Base-by-base conservation (phyloP, 2,329 filamentous ascomycete species). In the Myriangium duriaei region DNA sequence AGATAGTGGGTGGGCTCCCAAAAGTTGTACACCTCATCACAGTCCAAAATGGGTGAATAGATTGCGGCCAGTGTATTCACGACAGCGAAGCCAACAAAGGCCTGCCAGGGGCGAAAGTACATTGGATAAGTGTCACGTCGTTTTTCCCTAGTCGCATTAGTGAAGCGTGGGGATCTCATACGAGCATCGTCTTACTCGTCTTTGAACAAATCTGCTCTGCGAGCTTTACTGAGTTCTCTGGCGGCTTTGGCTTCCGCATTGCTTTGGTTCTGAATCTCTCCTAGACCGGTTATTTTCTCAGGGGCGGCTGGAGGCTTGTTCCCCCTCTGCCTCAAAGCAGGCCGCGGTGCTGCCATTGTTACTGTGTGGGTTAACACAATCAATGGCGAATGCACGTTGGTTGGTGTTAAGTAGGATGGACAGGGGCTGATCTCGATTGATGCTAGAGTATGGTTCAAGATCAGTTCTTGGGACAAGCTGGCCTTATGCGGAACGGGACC, bases 11-110 rank as follows among this genome's bases (percentile, higher is more conserved):
- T 77, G 0, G 91, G 88, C 53, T 98, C 91, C 86, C 88, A 98
- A 67, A 94, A 98, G 59, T 98, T 98, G 71, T 93, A 98, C 9
- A 88, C 88, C 65, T 98, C 91, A 52, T 98, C 91, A 57, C 91
- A 98, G 60, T 98, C 91, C 58, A 95, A 87, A 47, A 98, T 94
- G 0, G 91, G 91, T 2, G 86, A 79, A 56, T 79, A 88, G 19
- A 81, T 53, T 9, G 88, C 91, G 5, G 88, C 82, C 14, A 88
- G 51, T 12, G 81, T 47, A 54, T 85, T 85, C 47, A 81, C 78
- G 18, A 67, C 64, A 32, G 92, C 65, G 57, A 92, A 91, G 3
- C 16, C 36, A 9, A 39, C 15, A 19, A 39, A 39, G 10, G 32
- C 30, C 15, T 39, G 36, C 36, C 36, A 39, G 12, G 36, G 36